Base-by-base conservation (phyloP, 345 rosid species). In the Melastoma malabathricum region DNA sequence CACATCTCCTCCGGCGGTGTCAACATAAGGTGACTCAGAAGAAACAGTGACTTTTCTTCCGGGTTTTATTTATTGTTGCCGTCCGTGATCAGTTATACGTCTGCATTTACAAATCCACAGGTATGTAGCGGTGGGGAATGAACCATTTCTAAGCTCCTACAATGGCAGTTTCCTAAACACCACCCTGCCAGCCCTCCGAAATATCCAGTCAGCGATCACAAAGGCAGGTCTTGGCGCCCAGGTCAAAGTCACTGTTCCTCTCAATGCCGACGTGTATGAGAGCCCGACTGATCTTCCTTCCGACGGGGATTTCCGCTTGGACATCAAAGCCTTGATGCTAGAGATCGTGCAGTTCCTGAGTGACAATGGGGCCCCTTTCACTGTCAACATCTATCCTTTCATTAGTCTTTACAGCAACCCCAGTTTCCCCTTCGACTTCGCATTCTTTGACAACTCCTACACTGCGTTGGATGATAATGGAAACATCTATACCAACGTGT, bases 51-150 rank as follows among this genome's bases (percentile, higher is more conserved):
- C n/a, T n/a, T n/a, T n/a, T n/a, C n/a, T n/a, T n/a, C n/a, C n/a
- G n/a, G n/a, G n/a, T n/a, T n/a, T n/a, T n/a, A n/a, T n/a, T n/a
- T n/a, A n/a, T n/a, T n/a, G n/a, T n/a, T n/a, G n/a, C n/a, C n/a
- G n/a, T n/a, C n/a, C n/a, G n/a, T n/a, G n/a, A n/a, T n/a, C n/a
- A n/a, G n/a, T n/a, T n/a, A n/a, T n/a, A n/a, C n/a, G n/a, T n/a
- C n/a, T n/a, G n/a, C n/a, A n/a, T n/a, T n/a, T n/a, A 6, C 31
- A 6, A 27, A 3, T 61, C 64, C 6, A 57, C 84, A 90, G 98
- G 69, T 80, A 84, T 44, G 82, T 90, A 12, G 96, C 95, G n/a
- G 94, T 82, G 0, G 98, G 97, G 4, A 92, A 87, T 57, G 96
- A 92, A 52, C 98, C 95, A 34, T 92, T 87, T 64, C 62, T 92